A percentile compares a stretch with the other conserved stretches of the same genome.
phyloP scores from a whole-genome alignment of 208 protist genomes.

The Naegleria lovaniensis region DNA sequence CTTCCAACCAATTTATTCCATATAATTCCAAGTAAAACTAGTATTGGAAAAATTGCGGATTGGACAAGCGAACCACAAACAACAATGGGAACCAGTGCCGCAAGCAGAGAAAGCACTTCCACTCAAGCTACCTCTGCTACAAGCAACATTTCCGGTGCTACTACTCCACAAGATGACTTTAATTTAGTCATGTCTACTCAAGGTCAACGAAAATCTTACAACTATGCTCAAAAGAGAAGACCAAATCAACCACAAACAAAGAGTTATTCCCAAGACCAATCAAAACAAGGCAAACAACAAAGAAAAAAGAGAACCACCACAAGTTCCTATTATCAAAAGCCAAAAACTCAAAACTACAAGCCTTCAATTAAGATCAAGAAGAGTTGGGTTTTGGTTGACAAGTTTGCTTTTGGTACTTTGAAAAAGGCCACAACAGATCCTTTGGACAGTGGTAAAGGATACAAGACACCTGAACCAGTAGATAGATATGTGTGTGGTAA shows the following conservation, averaged over 20 bases:
- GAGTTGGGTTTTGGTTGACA: background rate
- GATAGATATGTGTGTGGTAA: background rate
- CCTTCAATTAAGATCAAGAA: background rate
- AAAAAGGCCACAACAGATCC: background rate
- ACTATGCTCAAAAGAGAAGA: constrained; percentile 8
- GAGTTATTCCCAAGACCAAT: background rate
- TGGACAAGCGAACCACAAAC: background rate
- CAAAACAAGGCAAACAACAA: background rate
- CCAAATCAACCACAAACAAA: too few relatives aligned
- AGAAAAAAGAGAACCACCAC: background rate
- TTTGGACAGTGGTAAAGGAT: background rate
- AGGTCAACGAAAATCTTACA: background rate
- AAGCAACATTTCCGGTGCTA: background rate
- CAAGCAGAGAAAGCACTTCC: background rate
- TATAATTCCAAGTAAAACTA: background rate
- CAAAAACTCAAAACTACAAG: background rate
- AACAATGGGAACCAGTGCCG: background rate
- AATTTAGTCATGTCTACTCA: background rate
- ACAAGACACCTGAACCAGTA: background rate
- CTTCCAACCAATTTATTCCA: constrained; percentile 10
- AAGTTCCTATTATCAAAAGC: background rate
- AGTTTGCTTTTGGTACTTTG: background rate
- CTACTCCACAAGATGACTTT: background rate
- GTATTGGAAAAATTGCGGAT: constrained; percentile 7
- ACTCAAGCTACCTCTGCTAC: background rate